Evolutionary conservation across 306 rosid species (phyloP), one percentile per base, ranked within the genome.

Genomic region (Elaeagnus macrophylla): DNA sequence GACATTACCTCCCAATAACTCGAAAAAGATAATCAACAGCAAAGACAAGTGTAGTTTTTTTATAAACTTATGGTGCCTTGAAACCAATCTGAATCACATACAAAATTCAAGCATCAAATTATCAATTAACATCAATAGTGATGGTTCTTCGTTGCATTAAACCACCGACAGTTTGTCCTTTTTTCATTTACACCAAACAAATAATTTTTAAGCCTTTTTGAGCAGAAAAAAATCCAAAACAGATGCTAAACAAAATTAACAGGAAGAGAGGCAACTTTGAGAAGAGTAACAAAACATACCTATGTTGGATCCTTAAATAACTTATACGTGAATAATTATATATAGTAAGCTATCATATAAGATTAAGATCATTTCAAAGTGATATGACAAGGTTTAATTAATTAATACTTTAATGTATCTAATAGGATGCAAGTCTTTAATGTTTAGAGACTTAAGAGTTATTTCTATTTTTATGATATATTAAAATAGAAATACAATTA

Each of bases 21-120:
- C 64, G 53, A 58, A 91, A 86, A 65, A 91, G 97, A 79, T 66
- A 86, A 58, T 81, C 84, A 66, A 91, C 93, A 72, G 96, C 93
- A 80, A 78, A 78, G 62, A 91, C 96, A 39, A 91, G 95, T 19
- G 96, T 86, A 42, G 97, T 91, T 80, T 91, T 91, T 60, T 96
- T 96, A 72, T 95, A 91, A 62, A 94, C 96, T 84, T 91, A 96
- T 12, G 95, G 96, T 12, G 97, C 96, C 69, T 95, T 91, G 63
- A 91, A 91, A 61, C 97, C 97, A 68, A 91, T 84, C 96, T 91
- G 76, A 73, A 56, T 39, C 38, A 53, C 36, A 61, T 51, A 72
- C 49, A 49, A 62, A 54, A 62, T 44, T 17, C 64, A 15, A 64
- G 59, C 56, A 48, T 12, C n/a, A 12, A 16, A 25, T 8, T 18